Evolutionary conservation across 2,329 filamentous ascomycete species (phyloP).

Genomic region (Sporothrix schenckii): DNA sequence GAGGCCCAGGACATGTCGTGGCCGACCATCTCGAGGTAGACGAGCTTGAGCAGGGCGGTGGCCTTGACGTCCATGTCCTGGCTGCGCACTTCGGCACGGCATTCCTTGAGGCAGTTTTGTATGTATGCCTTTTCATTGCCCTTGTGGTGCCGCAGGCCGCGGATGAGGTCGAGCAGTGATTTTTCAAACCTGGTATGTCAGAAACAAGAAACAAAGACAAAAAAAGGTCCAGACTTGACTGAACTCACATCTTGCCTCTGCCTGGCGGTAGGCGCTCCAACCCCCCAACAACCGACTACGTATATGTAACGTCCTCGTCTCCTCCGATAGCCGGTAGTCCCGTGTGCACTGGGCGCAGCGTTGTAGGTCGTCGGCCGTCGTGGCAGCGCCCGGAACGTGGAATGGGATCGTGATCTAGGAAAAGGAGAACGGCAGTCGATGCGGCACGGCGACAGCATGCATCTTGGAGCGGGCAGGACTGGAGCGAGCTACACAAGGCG

Average conservation of each 20-base stretch:
- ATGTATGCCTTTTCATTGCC: conserved; percentile 95
- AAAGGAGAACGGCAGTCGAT: conserved; percentile 12
- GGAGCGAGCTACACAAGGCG: neutral
- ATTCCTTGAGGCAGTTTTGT: conserved; percentile 90
- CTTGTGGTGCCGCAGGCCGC: conserved; percentile 92
- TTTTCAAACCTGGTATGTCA: conserved; percentile 83
- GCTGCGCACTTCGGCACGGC: conserved; percentile 85
- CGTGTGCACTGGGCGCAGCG: neutral
- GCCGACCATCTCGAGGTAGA: conserved; percentile 98
- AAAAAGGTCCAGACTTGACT: neutral
- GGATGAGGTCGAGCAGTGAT: conserved; percentile 97
- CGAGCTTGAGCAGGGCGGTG: conserved; percentile 89
- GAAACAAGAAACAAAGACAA: conserved; percentile 33
- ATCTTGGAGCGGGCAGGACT: conserved; percentile 18
- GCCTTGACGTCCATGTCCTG: conserved; percentile 98
- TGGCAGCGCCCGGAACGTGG: conserved; percentile 9
- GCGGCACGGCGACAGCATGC: conserved; percentile 3
- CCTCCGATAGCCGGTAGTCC: neutral
- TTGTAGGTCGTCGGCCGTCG: neutral
- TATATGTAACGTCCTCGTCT: neutral
- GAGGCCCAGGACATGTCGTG: conserved; percentile 99
- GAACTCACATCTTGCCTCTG: conserved; percentile 30
- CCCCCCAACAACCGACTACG: conserved; percentile 13
- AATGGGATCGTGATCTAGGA: conserved; percentile 14
- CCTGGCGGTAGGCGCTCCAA: conserved; percentile 21